Conservation (phyloP, 2,329 filamentous ascomycete species). For the Elsinoe arachidis region DNA sequence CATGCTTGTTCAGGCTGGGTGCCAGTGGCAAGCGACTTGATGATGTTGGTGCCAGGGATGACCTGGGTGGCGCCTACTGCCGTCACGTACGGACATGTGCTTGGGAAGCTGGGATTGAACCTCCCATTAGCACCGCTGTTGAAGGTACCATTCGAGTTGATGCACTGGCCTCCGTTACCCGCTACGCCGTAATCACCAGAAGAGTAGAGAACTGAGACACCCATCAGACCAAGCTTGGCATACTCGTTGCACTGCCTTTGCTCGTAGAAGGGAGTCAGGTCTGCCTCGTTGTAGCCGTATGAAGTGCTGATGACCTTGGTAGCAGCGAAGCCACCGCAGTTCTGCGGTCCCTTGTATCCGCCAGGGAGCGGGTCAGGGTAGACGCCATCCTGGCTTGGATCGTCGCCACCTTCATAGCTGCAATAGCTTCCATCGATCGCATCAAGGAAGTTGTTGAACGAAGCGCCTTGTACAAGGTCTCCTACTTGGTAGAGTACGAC, state of each 20-base stretch:
- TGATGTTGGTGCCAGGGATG: conserved; percentile 32
- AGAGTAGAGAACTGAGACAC: conserved; percentile 44
- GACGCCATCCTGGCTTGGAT: conserved; percentile 30
- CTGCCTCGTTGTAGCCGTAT: conserved; percentile 47
- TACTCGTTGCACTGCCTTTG: conserved; percentile 48
- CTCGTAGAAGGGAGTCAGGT: conserved; percentile 41
- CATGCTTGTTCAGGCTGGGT: conserved; percentile 37
- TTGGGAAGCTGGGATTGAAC: conserved; percentile 43
- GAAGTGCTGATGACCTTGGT: conserved; percentile 49
- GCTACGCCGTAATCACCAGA: conserved; percentile 40
- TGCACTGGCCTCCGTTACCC: conserved; percentile 30
- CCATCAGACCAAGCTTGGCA: conserved; percentile 49
- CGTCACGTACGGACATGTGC: conserved; percentile 43
- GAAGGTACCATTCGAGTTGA: conserved; percentile 30
- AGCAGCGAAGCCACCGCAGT: conserved; percentile 38
- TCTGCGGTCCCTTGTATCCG: conserved; percentile 33
- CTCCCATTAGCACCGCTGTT: conserved; percentile 22
- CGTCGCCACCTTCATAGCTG: conserved; percentile 34
- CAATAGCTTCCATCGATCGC: conserved; percentile 41
- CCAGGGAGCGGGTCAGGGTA: conserved; percentile 29
- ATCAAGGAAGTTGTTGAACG: conserved; percentile 34
- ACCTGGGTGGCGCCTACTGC: conserved; percentile 46
- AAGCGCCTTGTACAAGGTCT: conserved; percentile 30
- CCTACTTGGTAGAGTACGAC: conserved; percentile 42
- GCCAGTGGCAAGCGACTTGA: conserved; percentile 21